Conservation (phyloP, 2,329 filamentous ascomycete genomes). For the Myriosclerotinia scirpicola region DNA sequence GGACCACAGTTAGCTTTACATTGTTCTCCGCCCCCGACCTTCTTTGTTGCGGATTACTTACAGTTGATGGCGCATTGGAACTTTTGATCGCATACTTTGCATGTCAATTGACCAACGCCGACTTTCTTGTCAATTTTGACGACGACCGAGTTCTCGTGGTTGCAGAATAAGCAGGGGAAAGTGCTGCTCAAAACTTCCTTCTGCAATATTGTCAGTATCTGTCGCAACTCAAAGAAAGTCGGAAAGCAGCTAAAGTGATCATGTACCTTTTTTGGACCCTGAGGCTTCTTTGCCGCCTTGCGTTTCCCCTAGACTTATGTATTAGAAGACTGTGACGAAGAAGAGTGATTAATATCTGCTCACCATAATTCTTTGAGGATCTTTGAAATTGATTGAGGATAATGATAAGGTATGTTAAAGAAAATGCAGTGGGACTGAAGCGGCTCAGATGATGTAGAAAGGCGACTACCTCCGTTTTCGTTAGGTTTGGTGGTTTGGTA, state of each 20-base stretch:
- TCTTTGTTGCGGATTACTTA: constrained; percentile 42
- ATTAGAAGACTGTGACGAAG: background rate
- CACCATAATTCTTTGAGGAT: constrained; percentile 11
- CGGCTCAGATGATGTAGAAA: constrained; percentile 13
- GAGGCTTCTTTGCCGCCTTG: constrained; percentile 81
- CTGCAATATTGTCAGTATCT: constrained; percentile 43
- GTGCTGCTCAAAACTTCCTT: constrained; percentile 71
- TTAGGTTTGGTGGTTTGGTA: background rate
- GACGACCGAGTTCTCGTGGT: constrained; percentile 88
- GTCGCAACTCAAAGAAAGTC: constrained; percentile 7
- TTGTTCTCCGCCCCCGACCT: background rate
- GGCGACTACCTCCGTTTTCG: background rate
- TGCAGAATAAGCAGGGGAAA: constrained; percentile 99
- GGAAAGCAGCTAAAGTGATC: background rate
- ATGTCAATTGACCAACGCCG: constrained; percentile 79
- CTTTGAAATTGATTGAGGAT: background rate
- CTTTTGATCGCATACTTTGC: constrained; percentile 89
- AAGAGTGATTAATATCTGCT: background rate
- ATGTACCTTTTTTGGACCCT: constrained; percentile 76
- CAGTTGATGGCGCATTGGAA: constrained; percentile 95
- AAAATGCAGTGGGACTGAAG: constrained; percentile 19
- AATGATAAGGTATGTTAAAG: constrained; percentile 19
- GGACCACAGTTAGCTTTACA: constrained; percentile 26
- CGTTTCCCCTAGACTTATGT: constrained; percentile 73
- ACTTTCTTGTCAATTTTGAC: constrained; percentile 94